Percentiles rank a stretch among this genome's conserved stretches.
Evolutionary conservation across 352 stramenopile genomes (phyloP).

Genomic region (Globisporangium nodosum): DNA sequence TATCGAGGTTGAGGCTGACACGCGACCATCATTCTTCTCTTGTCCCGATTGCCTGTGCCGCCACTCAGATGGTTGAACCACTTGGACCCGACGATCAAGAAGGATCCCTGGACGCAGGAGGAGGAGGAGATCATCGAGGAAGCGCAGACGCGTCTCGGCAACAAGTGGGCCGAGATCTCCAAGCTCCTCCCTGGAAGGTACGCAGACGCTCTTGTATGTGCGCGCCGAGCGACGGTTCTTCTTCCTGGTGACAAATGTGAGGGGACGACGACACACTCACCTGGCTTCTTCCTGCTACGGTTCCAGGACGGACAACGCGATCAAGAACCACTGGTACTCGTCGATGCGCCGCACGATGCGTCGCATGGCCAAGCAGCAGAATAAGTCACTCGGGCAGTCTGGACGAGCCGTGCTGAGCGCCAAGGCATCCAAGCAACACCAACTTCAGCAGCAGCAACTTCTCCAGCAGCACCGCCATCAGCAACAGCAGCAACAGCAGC

Average conservation of each 20-base stretch:
- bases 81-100: conserved; percentile 82
- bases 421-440: conserved; percentile 26
- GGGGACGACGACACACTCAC: background rate
- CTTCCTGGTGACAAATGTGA: background rate
- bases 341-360: conserved; percentile 89
- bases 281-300: background rate
- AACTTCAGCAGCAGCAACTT: conserved; percentile 7
- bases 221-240: background rate
- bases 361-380: conserved; percentile 84
- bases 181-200: conserved; percentile 92
- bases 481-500: conserved; percentile 4
- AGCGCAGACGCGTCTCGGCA: conserved; percentile 88
- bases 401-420: conserved; percentile 15
- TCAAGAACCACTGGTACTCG: conserved; percentile 91
- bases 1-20: background rate
- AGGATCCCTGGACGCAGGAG: conserved; percentile 82
- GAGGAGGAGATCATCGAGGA: conserved; percentile 91
- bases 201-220: background rate
- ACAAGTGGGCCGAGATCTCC: conserved; percentile 98
- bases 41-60: no score
- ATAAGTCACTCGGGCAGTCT: conserved; percentile 49
- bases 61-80: conserved; percentile 69
- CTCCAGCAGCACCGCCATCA: conserved; percentile 1
- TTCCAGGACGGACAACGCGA: conserved; percentile 78
- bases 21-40: no score